A percentile compares a stretch with the other conserved stretches of the same genome.
Evolutionary conservation across 1,284 basidiomycete genomes (phyloP).

Genomic region (Moesziomyces aphidis): DNA sequence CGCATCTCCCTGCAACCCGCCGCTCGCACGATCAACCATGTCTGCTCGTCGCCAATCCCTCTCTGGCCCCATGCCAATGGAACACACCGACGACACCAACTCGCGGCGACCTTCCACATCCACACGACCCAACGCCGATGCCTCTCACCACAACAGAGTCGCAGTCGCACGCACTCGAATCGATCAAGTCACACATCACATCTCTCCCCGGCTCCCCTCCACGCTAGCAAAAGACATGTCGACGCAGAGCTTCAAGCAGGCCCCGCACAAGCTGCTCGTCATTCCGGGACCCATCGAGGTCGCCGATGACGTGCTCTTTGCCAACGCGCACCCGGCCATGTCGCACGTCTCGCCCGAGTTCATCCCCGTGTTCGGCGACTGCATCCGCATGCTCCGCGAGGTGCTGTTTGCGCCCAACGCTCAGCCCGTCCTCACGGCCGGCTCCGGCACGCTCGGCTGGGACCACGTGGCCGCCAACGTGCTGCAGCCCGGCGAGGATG

Average conservation of each 20-base stretch:
- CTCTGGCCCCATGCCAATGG: constrained; percentile 28
- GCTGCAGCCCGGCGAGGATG: constrained; percentile 81
- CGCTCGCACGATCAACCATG: constrained; percentile 6
- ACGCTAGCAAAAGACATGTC: constrained; percentile 47
- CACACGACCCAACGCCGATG: constrained; percentile 9
- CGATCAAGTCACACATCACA: constrained; percentile 41
- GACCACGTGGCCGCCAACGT: constrained; percentile 75
- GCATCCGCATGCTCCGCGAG: constrained; percentile 84
- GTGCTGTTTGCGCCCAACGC: constrained; percentile 72
- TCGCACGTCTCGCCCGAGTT: constrained; percentile 90
- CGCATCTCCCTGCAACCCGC: neutral
- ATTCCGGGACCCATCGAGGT: constrained; percentile 87
- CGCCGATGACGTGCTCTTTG: constrained; percentile 76
- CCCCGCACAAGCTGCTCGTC: constrained; percentile 66
- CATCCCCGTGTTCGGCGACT: constrained; percentile 88
- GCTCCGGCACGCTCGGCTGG: constrained; percentile 96
- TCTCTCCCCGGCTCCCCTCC: constrained; percentile 43
- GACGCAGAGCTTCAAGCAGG: constrained; percentile 59
- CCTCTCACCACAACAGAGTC: constrained; percentile 10
- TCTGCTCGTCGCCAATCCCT: constrained; percentile 35
- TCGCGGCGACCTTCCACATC: constrained; percentile 32
- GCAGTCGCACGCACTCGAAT: constrained; percentile 34
- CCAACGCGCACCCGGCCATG: constrained; percentile 67
- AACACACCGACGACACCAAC: constrained; percentile 16
- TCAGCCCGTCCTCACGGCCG: constrained; percentile 81